A percentile compares a stretch with the other conserved stretches of the same genome.
These are phyloP conservation scores for Malus hybrid DNA, from an alignment of 331 rosid genomes.

Conservation along the genomic window DNA sequence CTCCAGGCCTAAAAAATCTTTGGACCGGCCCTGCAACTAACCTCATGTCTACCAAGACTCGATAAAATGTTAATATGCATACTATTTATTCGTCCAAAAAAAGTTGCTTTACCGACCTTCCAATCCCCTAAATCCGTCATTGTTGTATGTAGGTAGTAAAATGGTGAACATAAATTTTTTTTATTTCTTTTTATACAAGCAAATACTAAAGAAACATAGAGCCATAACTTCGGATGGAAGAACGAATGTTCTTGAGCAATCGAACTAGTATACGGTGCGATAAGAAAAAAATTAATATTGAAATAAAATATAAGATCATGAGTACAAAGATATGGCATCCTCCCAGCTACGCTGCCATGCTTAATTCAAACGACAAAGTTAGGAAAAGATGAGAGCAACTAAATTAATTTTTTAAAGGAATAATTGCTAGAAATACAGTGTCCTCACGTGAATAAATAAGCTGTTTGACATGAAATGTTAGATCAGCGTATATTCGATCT, in stretches of 20 bases:
- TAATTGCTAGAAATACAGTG: not conserved
- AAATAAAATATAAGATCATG: not conserved
- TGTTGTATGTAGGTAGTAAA: not conserved
- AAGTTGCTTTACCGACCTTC: no score
- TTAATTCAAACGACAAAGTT: not conserved
- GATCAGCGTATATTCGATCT: not conserved
- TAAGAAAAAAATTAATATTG: no score
- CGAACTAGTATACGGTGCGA: not conserved
- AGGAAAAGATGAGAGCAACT: not conserved
- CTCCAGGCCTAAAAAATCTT: no score
- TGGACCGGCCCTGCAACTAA: no score
- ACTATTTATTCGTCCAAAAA: no score
- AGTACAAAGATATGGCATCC: not conserved
- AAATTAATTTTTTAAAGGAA: not conserved
- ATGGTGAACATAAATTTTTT: not conserved
- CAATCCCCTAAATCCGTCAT: no score
- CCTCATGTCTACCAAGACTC: no score
- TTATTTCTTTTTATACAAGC: not conserved
- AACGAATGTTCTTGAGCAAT: no score
- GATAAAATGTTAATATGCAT: no score
- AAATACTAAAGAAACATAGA: not conserved
- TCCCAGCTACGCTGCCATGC: not conserved
- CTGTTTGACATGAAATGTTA: slow-evolving; percentile 10
- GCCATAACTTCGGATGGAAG: no score
- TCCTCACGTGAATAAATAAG: not conserved